Base-by-base conservation (phyloP, 352 stramenopile species). In the Plasmopara viticola region DNA sequence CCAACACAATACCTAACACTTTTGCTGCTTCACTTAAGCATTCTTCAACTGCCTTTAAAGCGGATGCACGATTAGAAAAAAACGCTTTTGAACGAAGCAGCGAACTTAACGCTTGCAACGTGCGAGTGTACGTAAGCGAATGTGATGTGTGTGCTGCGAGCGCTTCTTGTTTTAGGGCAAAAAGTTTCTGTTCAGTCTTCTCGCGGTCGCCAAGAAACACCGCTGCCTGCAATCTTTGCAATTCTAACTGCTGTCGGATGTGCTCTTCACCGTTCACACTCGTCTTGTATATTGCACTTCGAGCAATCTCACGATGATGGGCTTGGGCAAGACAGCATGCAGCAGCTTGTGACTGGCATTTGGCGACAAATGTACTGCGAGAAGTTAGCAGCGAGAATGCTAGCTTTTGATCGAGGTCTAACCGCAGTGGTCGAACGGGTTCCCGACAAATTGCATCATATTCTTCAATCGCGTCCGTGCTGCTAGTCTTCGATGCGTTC, bases 1-100 rank as follows among this genome's bases (percentile, higher is more conserved):
- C 54, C 29, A 91, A 50, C 31, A 85, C 12, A 0, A 17, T 28
- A 51, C 86, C 72, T 25, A 91, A 29, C 5, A 67, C 51, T 0
- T n/a, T 37, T 51, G 83, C 63, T 1, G 74, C 78, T 56, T 81
- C 64, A 25, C 45, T 46, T n/a, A 78, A 53, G 8, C 49, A 51
- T 4, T 66, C 48, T 29, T 25, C 45, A 18, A 58, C 62, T 33
- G 14, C 45, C 0, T 48, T 38, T 14, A 84, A 50, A 14, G 42
- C 5, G 17, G 35, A 17, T 25, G 35, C 13, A 1, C 58, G 25
- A 2, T 44, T 55, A 25, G 42, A 64, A 38, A 70, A 28, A 1
- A 67, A 30, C n/a, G 56, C 55, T 64, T 69, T 75, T 3, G 58
- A 56, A 20, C 59, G 67, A 28, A 72, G 28, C 14, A 90, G 38